These are phyloP conservation scores for Hyaloscypha variabilis DNA, from an alignment of 495 filamentous ascomycete species.

Conservation along the genomic window DNA sequence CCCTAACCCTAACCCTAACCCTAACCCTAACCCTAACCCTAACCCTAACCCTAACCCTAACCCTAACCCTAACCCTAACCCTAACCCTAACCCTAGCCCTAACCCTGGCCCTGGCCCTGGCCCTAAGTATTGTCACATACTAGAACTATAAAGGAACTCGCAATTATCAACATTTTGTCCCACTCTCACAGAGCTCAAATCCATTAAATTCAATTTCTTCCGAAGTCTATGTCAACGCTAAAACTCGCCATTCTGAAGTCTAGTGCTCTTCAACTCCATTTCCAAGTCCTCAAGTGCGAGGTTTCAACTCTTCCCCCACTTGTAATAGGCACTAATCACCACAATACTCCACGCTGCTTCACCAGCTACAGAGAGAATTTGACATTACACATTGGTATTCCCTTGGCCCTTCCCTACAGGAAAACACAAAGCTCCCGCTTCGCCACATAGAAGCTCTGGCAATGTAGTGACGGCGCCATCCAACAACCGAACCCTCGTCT, in stretches of 20 bases:
- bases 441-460: background rate
- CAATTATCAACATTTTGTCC: background rate
- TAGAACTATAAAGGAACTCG: background rate
- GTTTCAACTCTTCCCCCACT: background rate
- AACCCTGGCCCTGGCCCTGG: no score
- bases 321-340: background rate
- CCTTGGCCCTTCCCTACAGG: constrained; percentile 1
- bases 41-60: no score
- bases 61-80: no score
- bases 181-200: background rate
- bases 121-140: no score
- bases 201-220: background rate
- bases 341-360: background rate
- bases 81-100: no score
- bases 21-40: no score
- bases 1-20: no score
- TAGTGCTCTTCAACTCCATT: background rate
- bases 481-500: background rate
- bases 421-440: background rate
- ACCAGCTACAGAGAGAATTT: background rate
- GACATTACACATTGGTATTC: background rate
- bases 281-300: background rate
- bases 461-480: background rate
- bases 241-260: background rate
- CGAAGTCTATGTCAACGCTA: background rate